A percentile compares a stretch with the other conserved stretches of the same genome.
Conservation (phyloP, 495 filamentous ascomycete genomes). For the Clavariopsis aquatica region DNA sequence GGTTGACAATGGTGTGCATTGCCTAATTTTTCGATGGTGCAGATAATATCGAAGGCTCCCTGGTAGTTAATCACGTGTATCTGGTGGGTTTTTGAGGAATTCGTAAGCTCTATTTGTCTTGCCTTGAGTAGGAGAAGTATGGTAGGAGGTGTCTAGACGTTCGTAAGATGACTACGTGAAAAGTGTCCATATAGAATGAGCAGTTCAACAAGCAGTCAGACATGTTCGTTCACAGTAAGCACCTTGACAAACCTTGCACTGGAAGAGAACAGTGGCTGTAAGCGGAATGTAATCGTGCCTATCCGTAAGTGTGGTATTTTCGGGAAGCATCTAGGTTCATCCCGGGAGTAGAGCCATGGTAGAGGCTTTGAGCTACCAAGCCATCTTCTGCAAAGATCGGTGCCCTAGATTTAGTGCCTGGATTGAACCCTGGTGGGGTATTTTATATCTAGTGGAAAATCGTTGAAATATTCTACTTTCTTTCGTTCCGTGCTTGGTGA, state of each 20-base stretch:
- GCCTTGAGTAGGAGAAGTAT: no score
- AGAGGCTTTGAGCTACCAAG: slow-evolving; percentile 19
- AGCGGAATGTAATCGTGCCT: slow-evolving; percentile 14
- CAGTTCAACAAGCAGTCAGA: no score
- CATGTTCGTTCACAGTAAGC: no score
- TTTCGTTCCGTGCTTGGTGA: slow-evolving; percentile 14
- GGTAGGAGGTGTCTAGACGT: no score
- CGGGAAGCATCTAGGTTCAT: slow-evolving; percentile 30
- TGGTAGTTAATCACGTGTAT: no score
- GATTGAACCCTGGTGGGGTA: slow-evolving; percentile 5
- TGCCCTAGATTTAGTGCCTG: slow-evolving; percentile 22
- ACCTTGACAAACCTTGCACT: no score
- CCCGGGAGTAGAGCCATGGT: slow-evolving; percentile 20
- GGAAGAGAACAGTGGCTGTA: no score
- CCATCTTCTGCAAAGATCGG: slow-evolving; percentile 17
- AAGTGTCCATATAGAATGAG: slow-evolving; percentile 24
- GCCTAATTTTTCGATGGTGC: slow-evolving; percentile 30
- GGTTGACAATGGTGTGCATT: slow-evolving; percentile 34
- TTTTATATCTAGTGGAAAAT: neutral
- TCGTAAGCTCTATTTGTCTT: no score
- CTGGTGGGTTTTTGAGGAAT: slow-evolving; percentile 19
- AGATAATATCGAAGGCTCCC: no score
- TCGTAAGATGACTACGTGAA: no score
- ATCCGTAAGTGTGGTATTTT: slow-evolving; percentile 25
- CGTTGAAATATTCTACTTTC: slow-evolving; percentile 15